Evolutionary conservation across 2,329 filamentous ascomycete species (phyloP).

Genomic region (Cylindrodendrum hubeiense): DNA sequence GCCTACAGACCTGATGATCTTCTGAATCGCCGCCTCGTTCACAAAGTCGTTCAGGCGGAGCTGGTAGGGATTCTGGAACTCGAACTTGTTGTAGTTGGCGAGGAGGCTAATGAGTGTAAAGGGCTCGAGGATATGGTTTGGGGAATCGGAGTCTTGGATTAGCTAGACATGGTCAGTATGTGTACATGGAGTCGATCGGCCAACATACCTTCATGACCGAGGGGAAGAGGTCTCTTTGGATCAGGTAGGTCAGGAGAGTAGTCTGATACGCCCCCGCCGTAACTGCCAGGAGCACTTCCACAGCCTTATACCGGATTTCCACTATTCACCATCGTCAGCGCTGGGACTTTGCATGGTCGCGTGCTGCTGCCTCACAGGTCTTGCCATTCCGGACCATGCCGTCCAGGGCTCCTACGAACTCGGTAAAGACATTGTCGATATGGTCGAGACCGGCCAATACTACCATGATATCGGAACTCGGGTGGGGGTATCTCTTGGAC

Average conservation of each 20-base stretch:
- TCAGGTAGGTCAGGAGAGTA: conserved; percentile 92
- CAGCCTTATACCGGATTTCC: conserved; percentile 81
- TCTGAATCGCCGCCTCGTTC: conserved; percentile 87
- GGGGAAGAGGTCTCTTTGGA: conserved; percentile 93
- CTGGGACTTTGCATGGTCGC: neutral
- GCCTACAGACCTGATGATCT: conserved; percentile 83
- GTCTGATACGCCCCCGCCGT: conserved; percentile 97
- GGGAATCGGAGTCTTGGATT: conserved; percentile 81
- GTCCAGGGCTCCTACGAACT: conserved; percentile 88
- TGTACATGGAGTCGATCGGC: no score
- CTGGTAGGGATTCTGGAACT: conserved; percentile 97
- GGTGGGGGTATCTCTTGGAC: conserved; percentile 92
- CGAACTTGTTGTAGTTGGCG: conserved; percentile 99
- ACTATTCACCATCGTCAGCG: conserved; percentile 62
- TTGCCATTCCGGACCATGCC: conserved; percentile 83
- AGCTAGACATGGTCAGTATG: conserved; percentile 66
- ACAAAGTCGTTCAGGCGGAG: conserved; percentile 94
- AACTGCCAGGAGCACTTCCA: conserved; percentile 84
- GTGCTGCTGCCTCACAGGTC: conserved; percentile 65
- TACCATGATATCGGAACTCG: conserved; percentile 93
- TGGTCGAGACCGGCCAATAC: conserved; percentile 90
- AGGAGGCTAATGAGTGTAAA: conserved; percentile 88
- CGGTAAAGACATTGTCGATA: conserved; percentile 87
- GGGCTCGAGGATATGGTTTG: conserved; percentile 75
- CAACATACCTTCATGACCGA: conserved; percentile 86